Base-by-base conservation (phyloP, 2,329 filamentous ascomycete genomes). In the Parafenestella ontariensis region DNA sequence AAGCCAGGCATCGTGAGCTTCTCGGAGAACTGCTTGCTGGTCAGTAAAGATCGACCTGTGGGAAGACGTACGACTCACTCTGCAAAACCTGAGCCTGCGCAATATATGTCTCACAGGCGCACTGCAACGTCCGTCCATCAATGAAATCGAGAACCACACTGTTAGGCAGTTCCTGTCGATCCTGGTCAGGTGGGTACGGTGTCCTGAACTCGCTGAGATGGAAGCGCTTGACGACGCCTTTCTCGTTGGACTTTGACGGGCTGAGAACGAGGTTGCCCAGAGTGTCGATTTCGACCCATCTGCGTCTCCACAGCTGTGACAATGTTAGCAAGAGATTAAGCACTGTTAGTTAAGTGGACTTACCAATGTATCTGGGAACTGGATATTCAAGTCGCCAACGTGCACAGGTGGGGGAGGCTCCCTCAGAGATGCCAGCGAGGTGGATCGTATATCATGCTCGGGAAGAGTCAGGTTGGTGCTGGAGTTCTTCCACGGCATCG, bases 381-480 rank as follows among this genome's bases (percentile, higher is more conserved):
- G 95, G 10, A 98, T 91, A 68, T 99, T 98, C 59, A 99, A 89
- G 69, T 97, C 91, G 44, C 93, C 92, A 75, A 96, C 84, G 58
- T 89, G 87, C 3, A 91, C 82, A 23, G 88, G 82, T 47, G 87
- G 79, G 31, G 77, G 78, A 45, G 75, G 78, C 57, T 81, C 78
- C 8, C 73, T 64, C 13, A 75, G 62, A 17, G 66, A 71, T 9
- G 69, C 58, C 18, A 74, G 50, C 7, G 59, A 66, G 11, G 62
- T 65, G 2, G 70, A 56, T 20, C 57, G 64, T 31, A 65, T 46
- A n/a, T 73, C 68, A 20, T 77, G 70, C 57, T 80, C 79, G 46
- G 77, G 67, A 15, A 79, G 60, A 10, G 64, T 71, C 37, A 77
- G 70, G 59, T 73, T 76, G 33, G 69, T 60, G 15, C 68, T 64